phyloP scores from a whole-genome alignment of 768 basidiomycete genomes.

The Podaxis carcinomalis region DNA sequence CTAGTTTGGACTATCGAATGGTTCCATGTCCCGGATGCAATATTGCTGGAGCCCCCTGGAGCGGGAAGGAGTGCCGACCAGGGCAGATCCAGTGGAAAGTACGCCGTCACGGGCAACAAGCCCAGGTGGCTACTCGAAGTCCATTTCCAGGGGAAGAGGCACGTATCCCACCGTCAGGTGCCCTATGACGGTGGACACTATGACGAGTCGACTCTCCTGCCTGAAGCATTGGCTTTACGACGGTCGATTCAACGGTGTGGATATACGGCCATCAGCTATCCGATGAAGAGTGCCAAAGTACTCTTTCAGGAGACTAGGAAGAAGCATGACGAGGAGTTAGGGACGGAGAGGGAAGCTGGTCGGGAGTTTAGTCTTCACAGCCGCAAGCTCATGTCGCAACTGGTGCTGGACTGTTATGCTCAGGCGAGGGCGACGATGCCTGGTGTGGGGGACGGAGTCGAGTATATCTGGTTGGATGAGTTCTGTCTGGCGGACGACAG shows the following conservation, averaged over 20 bases:
- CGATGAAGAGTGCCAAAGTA: slow-evolving; percentile 1
- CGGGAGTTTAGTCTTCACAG: neutral
- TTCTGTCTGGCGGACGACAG: slow-evolving; percentile 5
- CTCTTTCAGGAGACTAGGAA: neutral
- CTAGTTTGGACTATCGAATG: slow-evolving; percentile 6
- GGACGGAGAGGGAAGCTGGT: neutral
- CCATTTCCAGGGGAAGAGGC: neutral
- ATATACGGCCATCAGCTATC: slow-evolving; percentile 11
- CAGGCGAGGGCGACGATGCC: neutral
- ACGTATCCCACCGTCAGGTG: neutral
- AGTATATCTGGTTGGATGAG: slow-evolving; percentile 10
- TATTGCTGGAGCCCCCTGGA: slow-evolving; percentile 1
- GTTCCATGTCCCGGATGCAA: slow-evolving; percentile 4
- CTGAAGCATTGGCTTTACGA: neutral
- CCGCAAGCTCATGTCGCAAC: neutral
- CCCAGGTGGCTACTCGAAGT: slow-evolving; percentile 8
- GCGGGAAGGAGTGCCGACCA: neutral
- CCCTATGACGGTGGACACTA: neutral
- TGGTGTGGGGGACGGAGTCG: neutral
- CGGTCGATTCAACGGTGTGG: neutral
- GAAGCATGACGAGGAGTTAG: neutral
- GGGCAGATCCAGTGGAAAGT: neutral
- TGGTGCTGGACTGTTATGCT: slow-evolving; percentile 1
- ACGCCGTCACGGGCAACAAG: slow-evolving; percentile 5
- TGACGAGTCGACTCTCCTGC: neutral